A percentile compares a stretch with the other conserved stretches of the same genome.
These are phyloP conservation scores for Wickerhamiella pararugosa DNA, from an alignment of 1,139 yeast species.

Conservation along the genomic window DNA sequence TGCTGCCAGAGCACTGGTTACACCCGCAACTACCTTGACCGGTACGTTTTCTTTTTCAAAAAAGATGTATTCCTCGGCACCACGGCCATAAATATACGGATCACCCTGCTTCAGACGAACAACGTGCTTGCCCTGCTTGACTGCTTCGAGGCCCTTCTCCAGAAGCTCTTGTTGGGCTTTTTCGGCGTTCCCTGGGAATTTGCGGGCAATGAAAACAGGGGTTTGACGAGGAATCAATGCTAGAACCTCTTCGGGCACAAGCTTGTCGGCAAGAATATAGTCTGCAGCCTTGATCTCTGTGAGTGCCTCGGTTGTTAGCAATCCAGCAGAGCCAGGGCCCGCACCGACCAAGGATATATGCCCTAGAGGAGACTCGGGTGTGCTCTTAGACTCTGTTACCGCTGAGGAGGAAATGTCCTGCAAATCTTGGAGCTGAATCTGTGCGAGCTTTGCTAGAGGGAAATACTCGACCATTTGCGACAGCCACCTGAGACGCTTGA, in stretches of 20 bases:
- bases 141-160: slow-evolving; percentile 48
- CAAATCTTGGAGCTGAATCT: slow-evolving; percentile 42
- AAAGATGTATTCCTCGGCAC: slow-evolving; percentile 77
- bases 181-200: slow-evolving; percentile 96
- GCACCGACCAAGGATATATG: slow-evolving; percentile 72
- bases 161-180: slow-evolving; percentile 78
- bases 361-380: slow-evolving; percentile 26
- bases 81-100: slow-evolving; percentile 93
- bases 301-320: slow-evolving; percentile 74
- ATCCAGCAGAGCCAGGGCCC: slow-evolving; percentile 82
- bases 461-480: slow-evolving; percentile 85
- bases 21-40: slow-evolving; percentile 72
- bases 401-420: not conserved
- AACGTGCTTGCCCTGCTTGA: slow-evolving; percentile 55
- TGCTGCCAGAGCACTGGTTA: slow-evolving; percentile 82
- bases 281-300: slow-evolving; percentile 74
- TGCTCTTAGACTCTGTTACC: not conserved
- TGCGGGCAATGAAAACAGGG: slow-evolving; percentile 70
- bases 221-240: slow-evolving; percentile 65
- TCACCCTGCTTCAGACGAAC: slow-evolving; percentile 93
- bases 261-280: slow-evolving; percentile 72
- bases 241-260: slow-evolving; percentile 79
- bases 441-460: slow-evolving; percentile 53
- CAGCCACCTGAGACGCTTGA: slow-evolving; percentile 62
- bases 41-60: slow-evolving; percentile 51